Conservation (phyloP, 306 rosid genomes). For the Canavalia gladiata region DNA sequence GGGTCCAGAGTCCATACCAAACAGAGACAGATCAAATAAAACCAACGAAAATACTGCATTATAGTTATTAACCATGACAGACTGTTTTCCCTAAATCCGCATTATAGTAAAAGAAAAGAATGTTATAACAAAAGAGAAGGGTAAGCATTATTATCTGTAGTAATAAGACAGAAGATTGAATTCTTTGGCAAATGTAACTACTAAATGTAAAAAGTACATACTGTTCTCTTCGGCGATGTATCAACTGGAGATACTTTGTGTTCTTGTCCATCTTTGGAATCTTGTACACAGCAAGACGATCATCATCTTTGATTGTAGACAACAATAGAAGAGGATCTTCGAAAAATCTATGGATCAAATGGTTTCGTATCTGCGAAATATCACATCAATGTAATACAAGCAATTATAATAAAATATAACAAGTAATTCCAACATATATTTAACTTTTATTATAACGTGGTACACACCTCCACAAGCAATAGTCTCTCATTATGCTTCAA, state of each 20-base stretch:
- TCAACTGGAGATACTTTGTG: conserved; percentile 83
- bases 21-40: conserved; percentile 18
- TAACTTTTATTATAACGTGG: conserved; percentile 34
- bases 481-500: conserved; percentile 86
- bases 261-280: conserved; percentile 74
- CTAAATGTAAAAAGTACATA: conserved; percentile 55
- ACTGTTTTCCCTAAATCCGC: conserved; percentile 29
- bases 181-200: conserved; percentile 27
- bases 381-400: conserved; percentile 34
- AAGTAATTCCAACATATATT: conserved; percentile 30
- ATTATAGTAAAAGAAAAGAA: not conserved
- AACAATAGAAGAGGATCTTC: conserved; percentile 85
- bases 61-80: not conserved
- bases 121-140: conserved; percentile 3
- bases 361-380: conserved; percentile 72
- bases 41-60: conserved; percentile 7
- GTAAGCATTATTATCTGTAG: conserved; percentile 1
- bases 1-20: conserved; percentile 20
- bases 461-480: conserved; percentile 82
- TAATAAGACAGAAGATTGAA: conserved; percentile 39
- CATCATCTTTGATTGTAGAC: conserved; percentile 90
- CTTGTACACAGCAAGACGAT: conserved; percentile 84
- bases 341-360: conserved; percentile 78
- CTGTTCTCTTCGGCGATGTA: conserved; percentile 87
- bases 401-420: conserved; percentile 37